Base-by-base conservation (phyloP, 306 rosid genomes). In the Quillaja saponaria region DNA sequence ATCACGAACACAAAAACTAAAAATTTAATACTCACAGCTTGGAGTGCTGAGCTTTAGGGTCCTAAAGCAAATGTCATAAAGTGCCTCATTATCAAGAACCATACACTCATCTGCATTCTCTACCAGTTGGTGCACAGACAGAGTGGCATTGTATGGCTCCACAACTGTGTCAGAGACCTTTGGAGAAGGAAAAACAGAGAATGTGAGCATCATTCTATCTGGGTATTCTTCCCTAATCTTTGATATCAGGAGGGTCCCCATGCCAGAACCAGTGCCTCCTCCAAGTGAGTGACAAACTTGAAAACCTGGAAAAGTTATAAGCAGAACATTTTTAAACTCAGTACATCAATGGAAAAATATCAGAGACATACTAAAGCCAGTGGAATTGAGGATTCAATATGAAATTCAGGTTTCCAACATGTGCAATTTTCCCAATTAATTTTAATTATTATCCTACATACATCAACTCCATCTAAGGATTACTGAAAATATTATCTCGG, bases 121-220 rank as follows among this genome's bases (percentile, higher is more conserved):
- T 18, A 90, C 97, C 82, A 90, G 66, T 63, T 87, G 97, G 67
- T 90, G 97, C 59, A 90, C 95, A 13, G 95, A 90, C 58, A 87
- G 76, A 45, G 97, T 90, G 72, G 97, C 97, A 81, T 87, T 90
- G 71, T 90, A 90, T 40, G 97, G 97, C 74, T 90, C 97, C 74
- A 90, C 97, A 65, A 90, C 97, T 4, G 97, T 90, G 82, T 90
- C 97, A n/a, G 97, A 90, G 47, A 90, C 97, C 91, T 90, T 90
- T 5, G 97, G 97, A 51, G 97, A 90, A 47, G 97, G 97, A 67
- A 90, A 90, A 53, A 90, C 97, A 0, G 97, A 90, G 82, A 90
- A 86, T 17, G 97, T 87, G 33, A 90, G 91, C 97, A 90, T 84
- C 97, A 90, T 90, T 59, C 97, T 78, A 64, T 90, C 97, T 0